phyloP scores from a whole-genome alignment of 495 filamentous ascomycete genomes.

The Aspergillus mulundensis region DNA sequence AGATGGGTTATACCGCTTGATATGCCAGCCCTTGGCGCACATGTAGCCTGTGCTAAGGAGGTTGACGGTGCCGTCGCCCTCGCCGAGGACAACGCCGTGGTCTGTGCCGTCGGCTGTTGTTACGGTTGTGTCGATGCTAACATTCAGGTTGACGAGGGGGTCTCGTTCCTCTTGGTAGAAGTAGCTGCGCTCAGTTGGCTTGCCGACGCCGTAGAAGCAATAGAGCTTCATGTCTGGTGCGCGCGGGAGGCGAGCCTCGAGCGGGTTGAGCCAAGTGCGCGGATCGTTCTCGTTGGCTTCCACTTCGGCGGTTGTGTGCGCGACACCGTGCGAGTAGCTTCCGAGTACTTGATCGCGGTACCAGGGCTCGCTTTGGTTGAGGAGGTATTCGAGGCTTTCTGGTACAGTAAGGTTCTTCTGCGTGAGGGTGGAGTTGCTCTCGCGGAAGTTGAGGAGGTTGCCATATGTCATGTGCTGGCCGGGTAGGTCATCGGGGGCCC shows the following conservation, averaged over 20 bases:
- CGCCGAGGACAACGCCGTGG: slow-evolving; percentile 86
- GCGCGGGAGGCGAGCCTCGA: slow-evolving; percentile 82
- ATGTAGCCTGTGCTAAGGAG: slow-evolving; percentile 88
- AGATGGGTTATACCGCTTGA: slow-evolving; percentile 90
- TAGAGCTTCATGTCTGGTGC: slow-evolving; percentile 94
- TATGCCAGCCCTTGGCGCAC: slow-evolving; percentile 88
- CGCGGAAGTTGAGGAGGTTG: slow-evolving; percentile 81
- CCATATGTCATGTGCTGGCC: slow-evolving; percentile 70
- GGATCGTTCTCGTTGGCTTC: slow-evolving; percentile 80
- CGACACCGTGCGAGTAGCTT: slow-evolving; percentile 86
- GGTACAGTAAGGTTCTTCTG: slow-evolving; percentile 72
- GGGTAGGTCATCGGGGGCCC: slow-evolving; percentile 84
- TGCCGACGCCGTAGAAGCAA: slow-evolving; percentile 94
- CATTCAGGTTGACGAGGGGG: slow-evolving; percentile 63
- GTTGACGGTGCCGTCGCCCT: slow-evolving; percentile 93
- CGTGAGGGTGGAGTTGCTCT: slow-evolving; percentile 59
- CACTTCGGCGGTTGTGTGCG: slow-evolving; percentile 74
- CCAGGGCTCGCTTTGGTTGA: slow-evolving; percentile 77
- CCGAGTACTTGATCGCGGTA: slow-evolving; percentile 65
- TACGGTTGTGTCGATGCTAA: slow-evolving; percentile 86
- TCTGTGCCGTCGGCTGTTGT: slow-evolving; percentile 63
- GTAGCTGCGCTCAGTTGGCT: slow-evolving; percentile 86
- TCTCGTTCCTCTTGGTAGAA: slow-evolving; percentile 77
- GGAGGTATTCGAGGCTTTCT: slow-evolving; percentile 71
- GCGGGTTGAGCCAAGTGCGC: slow-evolving; percentile 89